Evolutionary conservation across 306 rosid genomes (phyloP), one percentile per base, ranked within the genome.

Genomic region (Cyclanthera cordifolia): DNA sequence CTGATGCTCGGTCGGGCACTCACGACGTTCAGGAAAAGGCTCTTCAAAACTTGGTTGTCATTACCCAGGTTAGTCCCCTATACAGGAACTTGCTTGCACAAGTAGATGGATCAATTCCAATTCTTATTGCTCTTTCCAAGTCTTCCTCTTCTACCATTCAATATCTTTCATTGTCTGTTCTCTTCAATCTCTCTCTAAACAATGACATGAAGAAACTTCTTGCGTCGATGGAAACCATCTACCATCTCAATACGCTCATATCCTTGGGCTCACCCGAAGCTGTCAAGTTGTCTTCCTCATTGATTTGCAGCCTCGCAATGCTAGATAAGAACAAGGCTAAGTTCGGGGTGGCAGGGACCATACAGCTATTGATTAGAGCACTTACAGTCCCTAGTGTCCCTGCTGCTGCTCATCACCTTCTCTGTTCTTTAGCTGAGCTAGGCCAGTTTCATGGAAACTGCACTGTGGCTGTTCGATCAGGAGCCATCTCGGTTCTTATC

Each of bases 321-420:
- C 82, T 75, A 17, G 90, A 92, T 69, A 92, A 82, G 73, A 92
- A 92, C 79, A 87, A 89, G 75, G 95, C 97, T 78, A 89, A 87
- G 61, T 85, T 89, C 41, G 96, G 96, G 0, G 92, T 89, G 1
- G 87, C 95, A 7, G 90, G 92, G 4, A 92, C 96, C 0, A 73
- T 89, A 32, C 87, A 79, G 34, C 49, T 85, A 46, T 78, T 87
- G n/a, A 83, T 87, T 12, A 78, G 74, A 57, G 86, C 78, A 13
- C 58, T 84, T 5, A 67, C 85, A 1, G 65, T 64, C 6, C 79
- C 80, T 24, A 32, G 3, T 17, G 53, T 46, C 7, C 74, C 76
- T 37, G 82, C 84, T 37, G 82, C 84, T 52, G 61, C 83, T 3
- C 85, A 88, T 20, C 86, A 87, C 70, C 76, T 85, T 70, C 74